A percentile compares a stretch with the other conserved stretches of the same genome.
These are phyloP conservation scores for Xylaria telfairii DNA, from an alignment of 495 filamentous ascomycete species.

Conservation along the genomic window DNA sequence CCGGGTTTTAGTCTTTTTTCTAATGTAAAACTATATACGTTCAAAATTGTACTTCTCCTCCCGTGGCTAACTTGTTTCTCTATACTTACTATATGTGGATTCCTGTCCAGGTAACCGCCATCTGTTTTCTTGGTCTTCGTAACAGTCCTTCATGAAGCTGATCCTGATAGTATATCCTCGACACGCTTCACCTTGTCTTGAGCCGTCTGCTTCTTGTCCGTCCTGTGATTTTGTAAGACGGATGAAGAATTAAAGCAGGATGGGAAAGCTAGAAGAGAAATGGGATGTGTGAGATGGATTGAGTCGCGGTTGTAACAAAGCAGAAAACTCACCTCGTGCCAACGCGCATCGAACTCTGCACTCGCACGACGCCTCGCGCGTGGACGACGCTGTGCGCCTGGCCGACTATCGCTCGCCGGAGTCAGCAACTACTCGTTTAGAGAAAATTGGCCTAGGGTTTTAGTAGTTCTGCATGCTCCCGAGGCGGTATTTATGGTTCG, in stretches of 20 bases:
- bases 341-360: constrained; percentile 88
- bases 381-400: constrained; percentile 89
- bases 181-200: constrained; percentile 55
- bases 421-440: too few relatives aligned
- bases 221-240: constrained; percentile 37
- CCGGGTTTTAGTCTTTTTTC: constrained; percentile 7
- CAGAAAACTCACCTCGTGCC: constrained; percentile 71
- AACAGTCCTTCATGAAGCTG: constrained; percentile 9
- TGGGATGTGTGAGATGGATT: background rate
- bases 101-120: background rate
- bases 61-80: background rate
- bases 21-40: background rate
- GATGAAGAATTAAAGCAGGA: too few relatives aligned
- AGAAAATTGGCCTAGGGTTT: too few relatives aligned
- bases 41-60: background rate
- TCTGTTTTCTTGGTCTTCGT: background rate
- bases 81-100: background rate
- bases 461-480: too few relatives aligned
- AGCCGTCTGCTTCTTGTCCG: constrained; percentile 56
- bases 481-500: too few relatives aligned
- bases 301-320: background rate
- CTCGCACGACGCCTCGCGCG: constrained; percentile 75
- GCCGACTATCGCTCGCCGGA: too few relatives aligned
- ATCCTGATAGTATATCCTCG: constrained; percentile 44
- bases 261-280: too few relatives aligned